Evolutionary conservation across 2,329 filamentous ascomycete genomes (phyloP).

Genomic region (Diplocarpon mali): DNA sequence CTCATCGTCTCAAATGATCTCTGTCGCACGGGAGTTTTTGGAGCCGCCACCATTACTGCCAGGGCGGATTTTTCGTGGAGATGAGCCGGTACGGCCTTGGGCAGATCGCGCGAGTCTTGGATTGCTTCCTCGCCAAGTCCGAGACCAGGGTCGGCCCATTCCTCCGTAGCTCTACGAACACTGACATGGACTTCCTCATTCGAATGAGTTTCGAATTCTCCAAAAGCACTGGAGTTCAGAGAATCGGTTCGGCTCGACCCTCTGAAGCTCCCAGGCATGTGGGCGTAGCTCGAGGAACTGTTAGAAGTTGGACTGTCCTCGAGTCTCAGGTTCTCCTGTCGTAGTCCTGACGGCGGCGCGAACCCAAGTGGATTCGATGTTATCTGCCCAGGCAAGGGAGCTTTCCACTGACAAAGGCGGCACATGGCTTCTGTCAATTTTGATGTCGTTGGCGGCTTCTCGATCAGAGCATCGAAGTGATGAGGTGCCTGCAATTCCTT

Average conservation of each 20-base stretch:
- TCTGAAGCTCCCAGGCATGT: slow-evolving; percentile 64
- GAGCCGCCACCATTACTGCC: slow-evolving; percentile 38
- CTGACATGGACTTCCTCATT: slow-evolving; percentile 48
- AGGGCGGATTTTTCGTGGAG: slow-evolving; percentile 55
- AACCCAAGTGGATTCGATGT: slow-evolving; percentile 39
- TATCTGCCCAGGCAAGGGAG: slow-evolving; percentile 44
- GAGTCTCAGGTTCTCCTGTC: slow-evolving; percentile 48
- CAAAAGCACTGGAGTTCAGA: slow-evolving; percentile 77
- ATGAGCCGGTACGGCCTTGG: slow-evolving; percentile 38
- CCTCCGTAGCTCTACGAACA: slow-evolving; percentile 59
- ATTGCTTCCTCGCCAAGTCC: slow-evolving; percentile 52
- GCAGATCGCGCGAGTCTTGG: slow-evolving; percentile 28
- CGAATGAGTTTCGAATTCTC: slow-evolving; percentile 69
- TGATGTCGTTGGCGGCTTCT: slow-evolving; percentile 89
- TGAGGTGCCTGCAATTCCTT: slow-evolving; percentile 93
- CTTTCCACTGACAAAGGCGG: slow-evolving; percentile 86
- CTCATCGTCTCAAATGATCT: slow-evolving; percentile 64
- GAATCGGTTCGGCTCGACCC: slow-evolving; percentile 80
- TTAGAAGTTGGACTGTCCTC: slow-evolving; percentile 67
- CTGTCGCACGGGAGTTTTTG: slow-evolving; percentile 36
- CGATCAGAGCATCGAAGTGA: slow-evolving; percentile 89
- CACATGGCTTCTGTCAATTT: slow-evolving; percentile 85
- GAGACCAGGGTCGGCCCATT: slow-evolving; percentile 74
- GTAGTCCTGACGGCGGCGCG: slow-evolving; percentile 51
- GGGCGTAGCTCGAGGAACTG: slow-evolving; percentile 57